phyloP scores from a whole-genome alignment of 73 alveolate species.

The Paramecium octaurelia region DNA sequence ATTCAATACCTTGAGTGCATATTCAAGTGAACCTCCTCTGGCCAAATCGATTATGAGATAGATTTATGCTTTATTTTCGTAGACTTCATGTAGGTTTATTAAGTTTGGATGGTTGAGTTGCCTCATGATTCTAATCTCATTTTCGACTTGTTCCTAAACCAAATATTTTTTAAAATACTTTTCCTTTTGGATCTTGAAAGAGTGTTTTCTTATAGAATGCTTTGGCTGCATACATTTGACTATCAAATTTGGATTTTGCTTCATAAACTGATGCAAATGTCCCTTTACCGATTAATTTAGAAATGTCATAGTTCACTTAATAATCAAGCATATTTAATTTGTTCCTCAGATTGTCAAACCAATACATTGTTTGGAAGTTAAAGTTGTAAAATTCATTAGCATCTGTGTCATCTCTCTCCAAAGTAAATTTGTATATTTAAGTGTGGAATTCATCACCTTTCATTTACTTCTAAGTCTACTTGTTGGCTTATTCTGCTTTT shows the following conservation, averaged over 20 bases:
- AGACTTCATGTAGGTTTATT: conserved; percentile 58
- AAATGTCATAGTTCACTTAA: neutral
- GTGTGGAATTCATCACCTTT: conserved; percentile 36
- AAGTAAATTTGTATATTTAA: conserved; percentile 9
- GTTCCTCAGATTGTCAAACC: conserved; percentile 23
- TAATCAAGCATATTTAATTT: conserved; percentile 30
- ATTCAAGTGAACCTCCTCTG: conserved; percentile 40
- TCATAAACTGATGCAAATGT: conserved; percentile 45
- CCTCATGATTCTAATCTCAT: conserved; percentile 61
- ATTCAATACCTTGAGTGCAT: conserved; percentile 22
- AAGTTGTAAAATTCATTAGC: conserved; percentile 28
- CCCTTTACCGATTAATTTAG: conserved; percentile 43
- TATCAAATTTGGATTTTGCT: conserved; percentile 2
- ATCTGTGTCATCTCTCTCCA: conserved; percentile 49
- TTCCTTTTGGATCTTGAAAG: conserved; percentile 33
- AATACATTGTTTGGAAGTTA: conserved; percentile 4
- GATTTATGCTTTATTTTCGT: conserved; percentile 39
- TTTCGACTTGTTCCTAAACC: conserved; percentile 1
- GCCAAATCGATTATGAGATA: conserved; percentile 20
- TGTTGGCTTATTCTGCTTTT: neutral
- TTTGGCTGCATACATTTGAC: conserved; percentile 29
- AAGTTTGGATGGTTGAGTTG: conserved; percentile 63
- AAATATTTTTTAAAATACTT: neutral
- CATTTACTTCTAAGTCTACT: neutral
- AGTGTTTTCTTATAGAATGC: conserved; percentile 15